These are phyloP conservation scores for Populus hybrid DNA, from an alignment of 441 rosid species.

Conservation along the genomic window DNA sequence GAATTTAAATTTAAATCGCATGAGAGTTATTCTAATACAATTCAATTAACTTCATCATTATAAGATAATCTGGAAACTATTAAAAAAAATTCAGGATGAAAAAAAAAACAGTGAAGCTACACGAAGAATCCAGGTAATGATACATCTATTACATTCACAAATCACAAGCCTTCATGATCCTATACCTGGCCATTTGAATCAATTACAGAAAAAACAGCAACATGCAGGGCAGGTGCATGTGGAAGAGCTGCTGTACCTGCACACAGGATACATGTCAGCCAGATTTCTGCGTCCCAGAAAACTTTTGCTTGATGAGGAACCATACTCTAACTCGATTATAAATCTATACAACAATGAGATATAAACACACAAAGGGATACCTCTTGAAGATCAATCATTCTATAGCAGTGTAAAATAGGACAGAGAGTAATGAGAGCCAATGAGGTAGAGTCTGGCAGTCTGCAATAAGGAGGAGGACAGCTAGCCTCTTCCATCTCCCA, in stretches of 20 bases:
- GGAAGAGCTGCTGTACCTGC: not conserved
- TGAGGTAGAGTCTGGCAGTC: not conserved
- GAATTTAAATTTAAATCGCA: no score
- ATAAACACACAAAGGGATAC: not conserved
- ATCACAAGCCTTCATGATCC: no score
- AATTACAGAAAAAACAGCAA: not conserved
- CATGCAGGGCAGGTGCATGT: not conserved
- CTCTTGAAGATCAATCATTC: not conserved
- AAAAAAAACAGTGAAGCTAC: no score
- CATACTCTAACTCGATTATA: not conserved
- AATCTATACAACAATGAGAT: not conserved
- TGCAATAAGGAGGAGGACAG: not conserved
- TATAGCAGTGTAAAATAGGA: not conserved
- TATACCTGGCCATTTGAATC: no score
- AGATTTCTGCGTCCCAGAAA: not conserved
- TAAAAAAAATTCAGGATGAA: no score
- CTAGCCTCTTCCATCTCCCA: conserved; percentile 77
- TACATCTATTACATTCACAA: no score
- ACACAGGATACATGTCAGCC: not conserved
- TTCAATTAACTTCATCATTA: no score
- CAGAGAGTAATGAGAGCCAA: conserved; percentile 8
- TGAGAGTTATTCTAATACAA: rapidly evolving
- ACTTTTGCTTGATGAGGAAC: not conserved
- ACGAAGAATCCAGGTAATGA: no score
- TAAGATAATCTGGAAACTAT: rapidly evolving